Percentiles rank a stretch among this genome's conserved stretches.
These are phyloP conservation scores for Acanthamoeba divionensis DNA, from an alignment of 208 protist species.

Conservation along the genomic window DNA sequence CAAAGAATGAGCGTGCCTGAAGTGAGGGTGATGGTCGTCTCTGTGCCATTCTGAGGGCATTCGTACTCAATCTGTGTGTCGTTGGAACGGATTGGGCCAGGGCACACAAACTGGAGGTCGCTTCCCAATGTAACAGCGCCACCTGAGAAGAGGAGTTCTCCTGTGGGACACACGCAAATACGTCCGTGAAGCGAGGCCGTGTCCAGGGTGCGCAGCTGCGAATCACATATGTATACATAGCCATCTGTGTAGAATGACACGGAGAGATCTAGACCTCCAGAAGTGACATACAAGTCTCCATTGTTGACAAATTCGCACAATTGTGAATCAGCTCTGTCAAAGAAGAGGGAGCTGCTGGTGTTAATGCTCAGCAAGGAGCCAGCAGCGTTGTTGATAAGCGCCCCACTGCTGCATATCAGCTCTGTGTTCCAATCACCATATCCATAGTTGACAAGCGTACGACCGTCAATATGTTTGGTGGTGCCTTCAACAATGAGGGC, in stretches of 20 bases:
- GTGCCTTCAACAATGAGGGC: neutral
- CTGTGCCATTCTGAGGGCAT: conserved; percentile 42
- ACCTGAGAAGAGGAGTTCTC: neutral
- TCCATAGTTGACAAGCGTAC: conserved; percentile 15
- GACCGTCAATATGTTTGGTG: conserved; percentile 14
- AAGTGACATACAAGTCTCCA: neutral
- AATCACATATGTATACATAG: conserved; percentile 48
- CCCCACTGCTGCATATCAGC: neutral
- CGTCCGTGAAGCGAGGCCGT: neutral
- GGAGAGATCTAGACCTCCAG: conserved; percentile 16
- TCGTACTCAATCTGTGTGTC: neutral
- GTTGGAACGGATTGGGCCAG: neutral
- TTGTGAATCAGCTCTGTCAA: neutral
- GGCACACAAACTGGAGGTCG: neutral
- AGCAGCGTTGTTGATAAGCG: neutral
- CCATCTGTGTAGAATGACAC: neutral
- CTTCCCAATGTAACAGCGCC: neutral
- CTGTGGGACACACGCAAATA: neutral
- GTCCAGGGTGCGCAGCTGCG: conserved; percentile 1
- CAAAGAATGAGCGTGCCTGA: conserved; percentile 46
- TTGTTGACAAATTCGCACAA: conserved; percentile 24
- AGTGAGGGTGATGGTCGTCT: conserved; percentile 34
- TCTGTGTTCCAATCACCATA: conserved; percentile 27
- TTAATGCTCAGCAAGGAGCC: neutral
- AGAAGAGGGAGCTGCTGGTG: neutral